phyloP scores from a whole-genome alignment of 2,329 filamentous ascomycete species.

The Colletotrichum theobromicola region DNA sequence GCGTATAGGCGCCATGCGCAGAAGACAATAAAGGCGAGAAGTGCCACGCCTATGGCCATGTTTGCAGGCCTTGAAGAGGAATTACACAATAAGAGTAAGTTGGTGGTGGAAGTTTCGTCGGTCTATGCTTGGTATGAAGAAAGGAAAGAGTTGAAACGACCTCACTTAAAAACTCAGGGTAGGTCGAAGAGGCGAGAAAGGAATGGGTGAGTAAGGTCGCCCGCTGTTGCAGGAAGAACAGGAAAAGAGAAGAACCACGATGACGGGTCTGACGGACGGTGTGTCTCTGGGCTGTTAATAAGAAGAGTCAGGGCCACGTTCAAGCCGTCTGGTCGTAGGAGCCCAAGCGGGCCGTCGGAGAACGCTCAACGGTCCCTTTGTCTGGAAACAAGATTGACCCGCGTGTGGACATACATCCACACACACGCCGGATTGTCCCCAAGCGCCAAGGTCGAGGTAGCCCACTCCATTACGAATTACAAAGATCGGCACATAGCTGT shows the following conservation, averaged over 20 bases:
- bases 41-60: slow-evolving; percentile 17
- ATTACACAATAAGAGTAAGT: neutral
- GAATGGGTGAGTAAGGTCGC: slow-evolving; percentile 10
- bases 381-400: slow-evolving; percentile 12
- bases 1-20: slow-evolving; percentile 17
- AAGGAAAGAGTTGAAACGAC: neutral
- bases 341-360: slow-evolving; percentile 17
- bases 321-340: slow-evolving; percentile 10
- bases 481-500: neutral
- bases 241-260: neutral
- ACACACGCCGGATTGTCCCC: slow-evolving; percentile 5
- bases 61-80: neutral
- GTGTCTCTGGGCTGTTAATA: slow-evolving; percentile 19
- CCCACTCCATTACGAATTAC: neutral
- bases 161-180: neutral
- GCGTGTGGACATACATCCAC: neutral
- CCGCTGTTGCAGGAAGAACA: slow-evolving; percentile 9
- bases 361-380: slow-evolving; percentile 18
- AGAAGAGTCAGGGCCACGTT: slow-evolving; percentile 14
- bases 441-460: slow-evolving; percentile 6
- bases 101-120: neutral
- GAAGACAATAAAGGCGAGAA: slow-evolving; percentile 15
- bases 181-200: neutral
- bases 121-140: neutral
- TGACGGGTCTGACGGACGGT: slow-evolving; percentile 1